Evolutionary conservation across 768 basidiomycete genomes (phyloP), one percentile per base, ranked within the genome.

Genomic region (Boletus edulis): DNA sequence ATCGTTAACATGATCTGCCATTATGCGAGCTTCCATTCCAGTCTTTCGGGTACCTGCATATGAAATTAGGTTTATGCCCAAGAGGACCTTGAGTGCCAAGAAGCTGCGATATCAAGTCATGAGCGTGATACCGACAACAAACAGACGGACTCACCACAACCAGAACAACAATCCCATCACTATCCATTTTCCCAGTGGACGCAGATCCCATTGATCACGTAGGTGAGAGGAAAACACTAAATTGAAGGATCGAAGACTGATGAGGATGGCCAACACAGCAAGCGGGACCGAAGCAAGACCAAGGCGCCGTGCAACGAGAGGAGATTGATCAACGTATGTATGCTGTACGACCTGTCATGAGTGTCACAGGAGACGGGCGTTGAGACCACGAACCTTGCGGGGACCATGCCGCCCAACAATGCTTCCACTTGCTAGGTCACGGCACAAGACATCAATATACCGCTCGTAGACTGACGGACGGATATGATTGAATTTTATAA

Each of bases 401-500:
- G 82, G 80, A 27, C 83, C 80, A 24, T 80, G 77, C 42, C 89
- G 77, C 5, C 87, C 84, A 18, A 87, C 78, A 39, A 85, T 82
- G 57, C 86, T 88, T 47, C 83, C 88, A 57, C 87, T 87, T 7
- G 94, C 81, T 15, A 99, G 80, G 68, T 99, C 97, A 38, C 90
- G 87, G 66, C 95, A 98, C 1, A 99, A 79, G 1, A 99, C 93
- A 63, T 99, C 97, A 3, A 87, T 91, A 69, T 93, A 99, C 15
- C 96, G 82, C 59, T 94, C 94, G 62, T 98, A 99, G 3, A 98
- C 93, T 0, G 88, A 89, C 0, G 94, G 93, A 0, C 95, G 85
- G 45, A 99, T 95, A 65, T 98, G 96, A 63, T 99, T 99, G 77
- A 98, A 98, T 71, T 99, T 99, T 48, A 95, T 96, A 64, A 99